Evolutionary conservation across 2,329 filamentous ascomycete species (phyloP), one percentile per base, ranked within the genome.

Genomic region (Atkinsonella texensis): DNA sequence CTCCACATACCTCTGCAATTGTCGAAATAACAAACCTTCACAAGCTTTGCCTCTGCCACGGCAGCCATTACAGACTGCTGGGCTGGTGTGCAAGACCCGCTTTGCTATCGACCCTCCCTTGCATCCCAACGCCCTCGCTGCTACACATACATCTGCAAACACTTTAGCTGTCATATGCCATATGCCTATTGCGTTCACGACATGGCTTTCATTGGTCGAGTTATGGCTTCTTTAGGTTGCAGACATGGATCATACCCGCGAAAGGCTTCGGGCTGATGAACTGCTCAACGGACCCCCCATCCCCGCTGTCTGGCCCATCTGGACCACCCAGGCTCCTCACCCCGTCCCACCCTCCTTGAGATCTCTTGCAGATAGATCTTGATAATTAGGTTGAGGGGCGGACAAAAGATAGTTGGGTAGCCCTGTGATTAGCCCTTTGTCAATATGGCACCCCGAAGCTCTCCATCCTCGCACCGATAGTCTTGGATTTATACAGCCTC

Each of bases 401-500:
- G 54, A 52, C 52, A 53, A 58, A 59, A 60, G 20, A 45, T 38
- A 46, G 50, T 41, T 47, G 47, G 45, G 50, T 50, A 46, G 50
- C 59, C 62, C 62, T 63, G 60, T 38, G 32, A 31, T 53, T 50
- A 55, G 51, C 60, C 59, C 61, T 67, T 63, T 63, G 63, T 62
- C 64, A 62, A 65, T 62, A 63, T 58, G 58, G 57, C 61, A 58
- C 57, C 55, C 55, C 59, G 57, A 59, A 60, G 55, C 46, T 61
- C 60, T 60, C 59, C 59, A 58, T 60, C 52, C 56, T 58, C 62
- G 56, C 60, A 59, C 58, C 62, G 57, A 59, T 59, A 55, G 66
- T 67, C 63, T 68, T 64, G 65, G 65, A 65, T 66, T 65, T 67
- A 68, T 67, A 66, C 62, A 63, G 55, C 58, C 60, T 58, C 60